Evolutionary conservation across 495 filamentous ascomycete species (phyloP), one percentile per base, ranked within the genome.

Genomic region (Penicillium parvum): DNA sequence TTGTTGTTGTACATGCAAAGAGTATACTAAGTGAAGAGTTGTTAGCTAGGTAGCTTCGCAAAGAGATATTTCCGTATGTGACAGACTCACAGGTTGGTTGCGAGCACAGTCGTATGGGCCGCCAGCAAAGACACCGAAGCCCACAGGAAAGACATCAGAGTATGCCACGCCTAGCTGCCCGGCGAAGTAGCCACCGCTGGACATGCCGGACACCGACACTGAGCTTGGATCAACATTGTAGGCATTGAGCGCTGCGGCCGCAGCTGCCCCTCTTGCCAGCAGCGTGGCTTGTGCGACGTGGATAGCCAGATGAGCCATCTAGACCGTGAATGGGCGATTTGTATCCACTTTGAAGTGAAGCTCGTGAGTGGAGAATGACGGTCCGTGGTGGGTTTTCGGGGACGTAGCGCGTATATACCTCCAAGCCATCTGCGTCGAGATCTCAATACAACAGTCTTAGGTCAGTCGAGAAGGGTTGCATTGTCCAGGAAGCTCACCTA

Each of bases 81-180:
- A 11, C 12, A 8, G 12, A 28, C 37, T 22, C 20, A 41, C 38
- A 26, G 38, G 26, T 28, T 41, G 38, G 12, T 49, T 43, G n/a
- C 46, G 46, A 18, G 46, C 46, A 21, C 46, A 49, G 17, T 49
- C 46, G 27, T 18, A 49, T 7, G 46, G 46, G 15, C 46, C 46
- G 7, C 46, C 46, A 3, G 46, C 46, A 11, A 49, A 49, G 1
- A 49, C 46, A 37, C 46, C 46, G 18, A 49, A 49, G n/a, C 46
- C 46, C 6, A 35, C 22, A 10, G 37, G 26, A 23, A 49, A 49
- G 39, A 43, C 34, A 25, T 49, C 19, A 4, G 46, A 49, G 27
- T 43, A 49, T 43, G 46, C 46, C 27, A 49, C 46, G 4, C 46
- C 46, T 11, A 49, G 38, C 25, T 49, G 46, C 2, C 32, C 46